Evolutionary conservation across 1,139 yeast genomes (phyloP).

Genomic region (Hemisphaericaspora xylanilytica): DNA sequence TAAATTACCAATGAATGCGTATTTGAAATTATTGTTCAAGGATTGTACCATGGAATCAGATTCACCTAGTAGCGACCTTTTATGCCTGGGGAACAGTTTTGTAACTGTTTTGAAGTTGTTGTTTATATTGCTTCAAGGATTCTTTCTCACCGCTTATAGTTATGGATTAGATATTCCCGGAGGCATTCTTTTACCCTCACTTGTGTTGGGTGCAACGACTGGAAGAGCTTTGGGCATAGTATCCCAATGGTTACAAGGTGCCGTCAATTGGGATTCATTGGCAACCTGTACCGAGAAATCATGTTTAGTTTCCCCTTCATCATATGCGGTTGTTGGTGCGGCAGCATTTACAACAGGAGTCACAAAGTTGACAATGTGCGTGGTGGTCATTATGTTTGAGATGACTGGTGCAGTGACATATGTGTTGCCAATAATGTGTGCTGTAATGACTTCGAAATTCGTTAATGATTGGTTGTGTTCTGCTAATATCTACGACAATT

Average conservation of each 20-base stretch:
- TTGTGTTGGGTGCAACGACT: conserved; percentile 66
- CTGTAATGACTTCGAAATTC: conserved; percentile 52
- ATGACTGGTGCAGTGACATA: conserved; percentile 60
- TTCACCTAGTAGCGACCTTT: conserved; percentile 29
- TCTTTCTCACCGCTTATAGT: conserved; percentile 57
- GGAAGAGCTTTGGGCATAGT: conserved; percentile 69
- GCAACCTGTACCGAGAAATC: conserved; percentile 53
- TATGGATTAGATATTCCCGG: conserved; percentile 72
- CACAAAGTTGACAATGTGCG: conserved; percentile 55
- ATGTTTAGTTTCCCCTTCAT: conserved; percentile 54
- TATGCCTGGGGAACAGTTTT: conserved; percentile 33
- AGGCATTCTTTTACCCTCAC: conserved; percentile 71
- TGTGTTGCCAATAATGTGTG: conserved; percentile 58
- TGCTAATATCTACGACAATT: conserved; percentile 49
- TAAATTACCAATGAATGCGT: conserved; percentile 53
- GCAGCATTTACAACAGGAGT: conserved; percentile 58
- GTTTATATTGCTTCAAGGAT: conserved; percentile 52
- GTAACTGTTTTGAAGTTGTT: conserved; percentile 36
- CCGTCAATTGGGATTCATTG: conserved; percentile 38
- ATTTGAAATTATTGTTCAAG: conserved; percentile 57
- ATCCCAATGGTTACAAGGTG: conserved; percentile 49
- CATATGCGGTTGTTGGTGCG: conserved; percentile 62
- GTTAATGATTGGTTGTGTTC: conserved; percentile 47
- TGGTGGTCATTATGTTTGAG: conserved; percentile 57
- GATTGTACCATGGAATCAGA: conserved; percentile 47